These are phyloP conservation scores for Aspergillus pseudoviridinutans DNA, from an alignment of 2,329 filamentous ascomycete genomes.

Conservation along the genomic window DNA sequence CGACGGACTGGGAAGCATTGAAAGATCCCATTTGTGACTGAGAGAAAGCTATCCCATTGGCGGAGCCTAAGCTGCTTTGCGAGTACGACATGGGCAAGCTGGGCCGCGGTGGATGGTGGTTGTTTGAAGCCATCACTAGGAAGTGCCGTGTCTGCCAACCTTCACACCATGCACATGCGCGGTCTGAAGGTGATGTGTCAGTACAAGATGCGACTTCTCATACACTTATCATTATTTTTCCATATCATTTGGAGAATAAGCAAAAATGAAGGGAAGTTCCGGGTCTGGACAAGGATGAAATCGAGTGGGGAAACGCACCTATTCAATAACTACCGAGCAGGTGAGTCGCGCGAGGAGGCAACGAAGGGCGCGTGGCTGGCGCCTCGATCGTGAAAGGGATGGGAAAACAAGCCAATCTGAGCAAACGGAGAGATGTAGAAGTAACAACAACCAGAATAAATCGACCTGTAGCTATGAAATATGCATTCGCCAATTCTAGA, in stretches of 20 bases:
- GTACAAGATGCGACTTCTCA: background rate
- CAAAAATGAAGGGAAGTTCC: background rate
- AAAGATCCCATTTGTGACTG: conserved; percentile 41
- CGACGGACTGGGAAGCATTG: conserved; percentile 43
- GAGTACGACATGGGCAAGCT: conserved; percentile 36
- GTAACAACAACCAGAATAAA: background rate
- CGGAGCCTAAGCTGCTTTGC: conserved; percentile 35
- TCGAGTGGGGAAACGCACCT: conserved; percentile 23
- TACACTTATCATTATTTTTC: background rate
- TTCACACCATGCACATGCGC: conserved; percentile 8
- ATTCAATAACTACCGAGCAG: conserved; percentile 20
- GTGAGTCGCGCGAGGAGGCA: conserved; percentile 25
- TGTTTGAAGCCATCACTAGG: conserved; percentile 28
- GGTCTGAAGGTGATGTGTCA: conserved; percentile 1
- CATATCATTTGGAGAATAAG: background rate
- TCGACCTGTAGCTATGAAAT: background rate
- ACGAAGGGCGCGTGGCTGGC: conserved; percentile 32
- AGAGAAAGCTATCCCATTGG: conserved; percentile 36
- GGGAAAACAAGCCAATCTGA: conserved; percentile 12
- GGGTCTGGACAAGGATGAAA: conserved; percentile 12
- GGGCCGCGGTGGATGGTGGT: conserved; percentile 25
- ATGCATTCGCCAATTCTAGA: background rate
- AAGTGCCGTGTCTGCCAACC: conserved; percentile 5
- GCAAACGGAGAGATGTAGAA: conserved; percentile 2
- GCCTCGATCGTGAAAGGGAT: conserved; percentile 19